Base-by-base conservation (phyloP, 1,139 yeast genomes). In the Hanseniaspora sp. region DNA sequence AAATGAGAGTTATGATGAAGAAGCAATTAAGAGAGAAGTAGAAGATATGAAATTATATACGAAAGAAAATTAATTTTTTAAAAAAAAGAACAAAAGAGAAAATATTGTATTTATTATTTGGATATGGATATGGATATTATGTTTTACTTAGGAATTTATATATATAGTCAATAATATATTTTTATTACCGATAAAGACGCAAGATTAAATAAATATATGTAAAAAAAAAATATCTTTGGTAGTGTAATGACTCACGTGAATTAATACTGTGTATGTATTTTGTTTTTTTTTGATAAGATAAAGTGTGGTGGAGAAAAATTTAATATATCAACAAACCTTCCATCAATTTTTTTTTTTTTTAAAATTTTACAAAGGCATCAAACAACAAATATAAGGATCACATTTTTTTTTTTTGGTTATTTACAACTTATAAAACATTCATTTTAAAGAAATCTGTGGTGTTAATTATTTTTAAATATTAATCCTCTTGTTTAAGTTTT, bases 241-340 rank as follows among this genome's bases (percentile, higher is more conserved):
- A 23, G 23, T 23, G 23, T 23, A 33, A 33, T 33, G 9, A 9
- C 34, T 33, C 34, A 33, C 34, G 34, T 33, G 34, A 23, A 23
- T 23, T 23, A 23, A 23, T 23, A 23, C 23, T 23, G 23, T 23
- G 23, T 23, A 23, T 23, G 4, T 23, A 23, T 23, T 3, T 23
- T 23, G 2, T 23, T 23, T 23, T 23, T 23, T 23, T 23, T 23
- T 23, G 23, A 23, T 23, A 23, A 23, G 23, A 30, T 18, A 43
- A 44, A 44, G 8, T 33, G 47, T 44, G 47, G 47, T 44, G 47
- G 47, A 9, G 8, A 33, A 33, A 33, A 44, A 8, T 41, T 13
- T 28, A 7, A 28, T 28, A 23, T 23, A 23, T 23, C 23, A 23
- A 3, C 23, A 23, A 23, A 23, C 23, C 23, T 23, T 23, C 23